Conservation (phyloP, 768 basidiomycete species). For the Clathrus columnatus region DNA sequence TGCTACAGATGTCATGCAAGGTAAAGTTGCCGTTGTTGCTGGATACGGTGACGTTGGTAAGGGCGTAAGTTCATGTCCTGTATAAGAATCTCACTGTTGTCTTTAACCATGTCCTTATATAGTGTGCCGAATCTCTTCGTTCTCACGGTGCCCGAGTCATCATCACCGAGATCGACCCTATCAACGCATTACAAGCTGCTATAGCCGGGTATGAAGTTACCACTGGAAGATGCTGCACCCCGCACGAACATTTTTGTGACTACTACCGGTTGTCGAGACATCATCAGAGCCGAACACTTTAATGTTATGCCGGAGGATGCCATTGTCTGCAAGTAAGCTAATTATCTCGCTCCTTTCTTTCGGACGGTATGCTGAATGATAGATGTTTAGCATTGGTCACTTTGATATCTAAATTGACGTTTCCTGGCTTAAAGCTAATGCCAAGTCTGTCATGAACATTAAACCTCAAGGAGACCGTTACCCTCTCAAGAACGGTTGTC, state of each 20-base stretch:
- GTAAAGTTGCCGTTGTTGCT: constrained; percentile 97
- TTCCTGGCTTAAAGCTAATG: constrained; percentile 95
- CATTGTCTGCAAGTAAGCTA: constrained; percentile 91
- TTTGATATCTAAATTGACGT: constrained; percentile 93
- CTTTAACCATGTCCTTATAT: constrained; percentile 10
- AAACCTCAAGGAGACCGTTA: constrained; percentile 99
- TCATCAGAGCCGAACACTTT: constrained; percentile 91
- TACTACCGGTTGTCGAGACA: constrained; percentile 97
- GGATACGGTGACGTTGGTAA: constrained; percentile 99
- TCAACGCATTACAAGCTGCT: constrained; percentile 98
- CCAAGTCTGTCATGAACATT: constrained; percentile 74
- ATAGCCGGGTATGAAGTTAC: constrained; percentile 99
- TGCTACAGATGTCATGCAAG: constrained; percentile 99
- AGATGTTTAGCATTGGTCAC: constrained; percentile 59
- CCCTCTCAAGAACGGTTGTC: constrained; percentile 87
- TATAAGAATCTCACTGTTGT: neutral
- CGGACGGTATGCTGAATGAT: constrained; percentile 7
- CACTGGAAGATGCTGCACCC: constrained; percentile 90
- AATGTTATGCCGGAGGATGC: constrained; percentile 94
- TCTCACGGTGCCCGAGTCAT: constrained; percentile 97
- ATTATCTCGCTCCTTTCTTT: too few species aligned
- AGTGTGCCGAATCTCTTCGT: constrained; percentile 95
- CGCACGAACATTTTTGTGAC: constrained; percentile 92
- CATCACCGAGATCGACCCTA: constrained; percentile 97
- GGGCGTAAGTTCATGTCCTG: constrained; percentile 56